Evolutionary conservation across 495 filamentous ascomycete species (phyloP).

Genomic region (Arthonia radiata): DNA sequence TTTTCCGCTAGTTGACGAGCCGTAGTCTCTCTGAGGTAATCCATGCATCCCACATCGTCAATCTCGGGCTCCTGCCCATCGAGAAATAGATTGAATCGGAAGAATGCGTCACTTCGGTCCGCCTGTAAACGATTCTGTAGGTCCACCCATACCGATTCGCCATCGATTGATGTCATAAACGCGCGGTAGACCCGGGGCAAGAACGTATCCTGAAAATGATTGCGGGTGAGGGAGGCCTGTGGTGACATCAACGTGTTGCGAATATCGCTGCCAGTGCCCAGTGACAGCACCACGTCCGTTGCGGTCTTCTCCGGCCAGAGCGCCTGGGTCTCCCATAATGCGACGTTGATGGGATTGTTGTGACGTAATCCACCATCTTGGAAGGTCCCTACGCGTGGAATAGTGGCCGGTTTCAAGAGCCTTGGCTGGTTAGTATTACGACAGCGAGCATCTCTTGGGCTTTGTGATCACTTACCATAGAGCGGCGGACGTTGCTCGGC

Average conservation of each 20-base stretch:
- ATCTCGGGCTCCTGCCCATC: slow-evolving; percentile 5
- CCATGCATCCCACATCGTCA: slow-evolving; percentile 7
- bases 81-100: slow-evolving; percentile 10
- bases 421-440: slow-evolving; percentile 3
- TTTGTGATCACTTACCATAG: slow-evolving; percentile 6
- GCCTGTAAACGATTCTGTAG: slow-evolving; percentile 1
- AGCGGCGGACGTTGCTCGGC: slow-evolving; percentile 10
- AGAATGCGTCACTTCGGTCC: slow-evolving; percentile 5
- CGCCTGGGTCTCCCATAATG: slow-evolving; percentile 9
- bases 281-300: slow-evolving; percentile 12
- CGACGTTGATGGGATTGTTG: slow-evolving; percentile 14
- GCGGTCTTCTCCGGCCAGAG: slow-evolving; percentile 8
- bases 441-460: slow-evolving; percentile 5
- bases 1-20: slow-evolving; percentile 1
- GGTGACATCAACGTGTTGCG: slow-evolving; percentile 1
- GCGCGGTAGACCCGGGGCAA: slow-evolving; percentile 7
- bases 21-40: slow-evolving; percentile 1
- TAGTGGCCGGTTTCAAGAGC: slow-evolving; percentile 9
- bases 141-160: slow-evolving; percentile 4
- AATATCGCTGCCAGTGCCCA: slow-evolving; percentile 14
- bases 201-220: slow-evolving; percentile 6
- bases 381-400: slow-evolving; percentile 12
- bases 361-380: slow-evolving; percentile 15
- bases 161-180: slow-evolving; percentile 9
- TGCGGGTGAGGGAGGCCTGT: slow-evolving; percentile 2